These are phyloP conservation scores for Saccharomycopsis vini DNA, from an alignment of 805 yeast genomes.

Conservation along the genomic window DNA sequence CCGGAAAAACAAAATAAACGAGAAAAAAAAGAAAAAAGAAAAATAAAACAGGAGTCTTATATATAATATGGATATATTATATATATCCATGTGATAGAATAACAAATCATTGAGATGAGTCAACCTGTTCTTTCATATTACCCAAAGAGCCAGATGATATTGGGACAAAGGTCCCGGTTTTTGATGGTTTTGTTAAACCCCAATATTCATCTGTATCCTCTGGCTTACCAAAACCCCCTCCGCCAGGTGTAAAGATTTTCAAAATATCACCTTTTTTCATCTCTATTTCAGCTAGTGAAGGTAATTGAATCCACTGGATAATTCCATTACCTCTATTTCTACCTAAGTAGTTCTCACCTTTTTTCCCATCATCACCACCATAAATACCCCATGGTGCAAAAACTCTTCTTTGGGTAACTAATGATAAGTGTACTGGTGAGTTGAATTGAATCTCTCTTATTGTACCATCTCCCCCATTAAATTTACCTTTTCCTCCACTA, in stretches of 20 bases:
- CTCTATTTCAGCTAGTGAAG: constrained; percentile 64
- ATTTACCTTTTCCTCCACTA: constrained; percentile 79
- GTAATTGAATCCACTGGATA: constrained; percentile 31
- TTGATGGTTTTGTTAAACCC: constrained; percentile 1
- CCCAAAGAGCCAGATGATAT: constrained; percentile 3
- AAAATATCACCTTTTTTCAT: constrained; percentile 57
- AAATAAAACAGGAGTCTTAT: background rate
- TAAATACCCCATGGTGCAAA: constrained; percentile 76
- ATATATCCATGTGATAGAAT: background rate
- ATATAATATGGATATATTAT: too few relatives aligned
- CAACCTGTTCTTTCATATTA: background rate
- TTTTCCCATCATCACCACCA: constrained; percentile 70
- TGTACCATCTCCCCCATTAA: constrained; percentile 79
- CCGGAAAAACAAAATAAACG: too few relatives aligned
- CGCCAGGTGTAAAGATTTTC: constrained; percentile 71
- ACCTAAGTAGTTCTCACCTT: constrained; percentile 60
- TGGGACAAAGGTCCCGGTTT: background rate
- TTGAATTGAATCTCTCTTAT: constrained; percentile 78
- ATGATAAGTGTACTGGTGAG: constrained; percentile 62
- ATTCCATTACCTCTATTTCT: constrained; percentile 27
- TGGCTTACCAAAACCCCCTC: constrained; percentile 66
- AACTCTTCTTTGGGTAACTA: constrained; percentile 78
- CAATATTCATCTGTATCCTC: constrained; percentile 4
- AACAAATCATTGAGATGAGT: constrained; percentile 4
- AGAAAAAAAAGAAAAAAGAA: background rate